Conservation (phyloP, 2,329 filamentous ascomycete species). For the Cordyceps cateniannulata region DNA sequence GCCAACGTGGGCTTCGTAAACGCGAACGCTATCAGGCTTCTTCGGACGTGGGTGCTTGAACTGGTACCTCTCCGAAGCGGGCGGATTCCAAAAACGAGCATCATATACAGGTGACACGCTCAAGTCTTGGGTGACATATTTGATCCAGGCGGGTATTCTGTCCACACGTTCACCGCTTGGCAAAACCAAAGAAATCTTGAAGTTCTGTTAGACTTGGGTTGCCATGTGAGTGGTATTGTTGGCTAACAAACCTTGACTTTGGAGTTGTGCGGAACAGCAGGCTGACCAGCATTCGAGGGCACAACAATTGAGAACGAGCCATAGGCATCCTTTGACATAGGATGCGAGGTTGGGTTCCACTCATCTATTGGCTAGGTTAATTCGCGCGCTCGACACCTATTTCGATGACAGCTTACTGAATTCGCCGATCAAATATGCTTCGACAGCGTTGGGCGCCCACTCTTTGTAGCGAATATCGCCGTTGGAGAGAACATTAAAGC, state of each 20-base stretch:
- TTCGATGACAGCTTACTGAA: conserved; percentile 60
- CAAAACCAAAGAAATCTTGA: conserved; percentile 73
- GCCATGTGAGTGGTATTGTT: neutral
- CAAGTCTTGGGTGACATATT: conserved; percentile 90
- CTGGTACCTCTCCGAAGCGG: conserved; percentile 64
- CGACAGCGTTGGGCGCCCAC: conserved; percentile 87
- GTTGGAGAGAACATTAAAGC: conserved; percentile 73
- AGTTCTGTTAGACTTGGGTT: neutral
- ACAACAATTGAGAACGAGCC: conserved; percentile 82
- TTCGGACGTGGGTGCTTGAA: conserved; percentile 79
- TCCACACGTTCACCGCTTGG: conserved; percentile 77
- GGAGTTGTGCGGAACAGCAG: conserved; percentile 84
- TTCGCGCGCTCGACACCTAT: neutral
- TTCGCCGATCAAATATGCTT: conserved; percentile 84
- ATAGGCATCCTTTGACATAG: conserved; percentile 79
- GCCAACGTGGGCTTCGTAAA: conserved; percentile 98
- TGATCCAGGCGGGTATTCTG: conserved; percentile 93
- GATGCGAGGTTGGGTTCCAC: conserved; percentile 77
- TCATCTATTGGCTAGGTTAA: conserved; percentile 48
- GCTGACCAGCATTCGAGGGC: conserved; percentile 64
- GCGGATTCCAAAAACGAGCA: conserved; percentile 95
- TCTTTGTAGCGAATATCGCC: conserved; percentile 88
- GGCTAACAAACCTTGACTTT: conserved; percentile 76
- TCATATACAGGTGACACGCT: conserved; percentile 88
- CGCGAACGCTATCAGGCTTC: conserved; percentile 78